A percentile compares a stretch with the other conserved stretches of the same genome.
Evolutionary conservation across 1,284 basidiomycete species (phyloP).

Genomic region (Singerocomus inundabilis): DNA sequence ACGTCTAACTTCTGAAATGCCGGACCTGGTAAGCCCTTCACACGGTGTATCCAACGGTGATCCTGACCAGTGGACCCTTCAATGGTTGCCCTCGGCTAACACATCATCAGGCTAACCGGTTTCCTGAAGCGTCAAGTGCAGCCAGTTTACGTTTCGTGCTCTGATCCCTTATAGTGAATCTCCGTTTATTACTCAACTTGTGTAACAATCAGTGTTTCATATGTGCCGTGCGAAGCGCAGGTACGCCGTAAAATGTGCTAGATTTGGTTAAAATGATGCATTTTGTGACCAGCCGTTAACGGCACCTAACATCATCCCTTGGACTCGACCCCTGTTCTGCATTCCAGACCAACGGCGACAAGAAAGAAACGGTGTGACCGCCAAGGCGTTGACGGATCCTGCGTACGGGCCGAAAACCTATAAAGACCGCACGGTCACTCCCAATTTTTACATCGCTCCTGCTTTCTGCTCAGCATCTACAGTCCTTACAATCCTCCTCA

Average conservation of each 20-base stretch:
- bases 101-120: no score
- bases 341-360: constrained; percentile 7
- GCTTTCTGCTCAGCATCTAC: constrained; percentile 2
- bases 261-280: not conserved
- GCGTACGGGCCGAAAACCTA: constrained; percentile 5
- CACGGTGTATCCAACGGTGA: no score
- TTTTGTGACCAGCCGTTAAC: not conserved
- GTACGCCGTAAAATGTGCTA: not conserved
- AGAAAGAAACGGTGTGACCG: not conserved
- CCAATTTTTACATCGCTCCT: not conserved
- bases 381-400: not conserved
- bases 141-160: not conserved
- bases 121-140: no score
- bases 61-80: no score
- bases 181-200: not conserved
- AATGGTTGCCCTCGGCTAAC: no score
- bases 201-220: not conserved
- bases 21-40: no score
- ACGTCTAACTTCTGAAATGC: not conserved
- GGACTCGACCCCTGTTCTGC: not conserved
- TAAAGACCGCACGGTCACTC: constrained; percentile 6
- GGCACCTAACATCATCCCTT: not conserved
- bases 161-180: not conserved
- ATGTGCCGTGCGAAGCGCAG: no score
- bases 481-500: no score